Evolutionary conservation across 2,329 filamentous ascomycete species (phyloP), one percentile per base, ranked within the genome.

Genomic region (Fusarium transvaalense): DNA sequence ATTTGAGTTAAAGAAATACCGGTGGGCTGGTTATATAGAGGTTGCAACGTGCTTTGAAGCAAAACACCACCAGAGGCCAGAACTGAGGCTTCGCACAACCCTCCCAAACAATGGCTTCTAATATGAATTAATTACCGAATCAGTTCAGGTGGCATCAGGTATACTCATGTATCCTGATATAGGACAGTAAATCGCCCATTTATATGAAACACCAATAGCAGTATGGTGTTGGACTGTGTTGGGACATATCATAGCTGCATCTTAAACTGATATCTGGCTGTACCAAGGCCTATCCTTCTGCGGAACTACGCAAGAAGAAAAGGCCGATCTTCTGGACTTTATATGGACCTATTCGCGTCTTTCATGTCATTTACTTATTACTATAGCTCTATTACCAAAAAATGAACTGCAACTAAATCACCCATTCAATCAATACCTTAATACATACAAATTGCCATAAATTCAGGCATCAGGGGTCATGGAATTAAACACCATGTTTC

Each of bases 1-100:
- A 15, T 6, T 10, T 5, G 17, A 39, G 5, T 15, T n/a, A 12
- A 15, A 8, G 5, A 29, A 51, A 5, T 32, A n/a, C 12, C 3
- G 1, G 23, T n/a, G 5, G 7, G 8, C 9, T 23, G 12, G 12
- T 4, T 32, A 7, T n/a, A 14, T 15, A 43, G 42, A 27, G 6
- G 23, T 35, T 31, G 34, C 23, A 21, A 35, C 9, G 7, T 17
- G 19, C 34, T 21, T 46, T n/a, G n/a, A 55, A 61, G 29, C 23
- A 53, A 25, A 19, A 41, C 46, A 55, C 46, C 34, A 39, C 56
- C 45, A n/a, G 15, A 34, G 29, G 23, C 31, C 19, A 21, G 31
- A 46, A 32, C 14, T 27, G 21, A 19, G 23, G 19, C 29, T 23
- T 39, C 19, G 35, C 25, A 19, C 34, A 61, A 31, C 34, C 23